Conservation (phyloP, 2,329 filamentous ascomycete genomes). For the Penicillium italicum region DNA sequence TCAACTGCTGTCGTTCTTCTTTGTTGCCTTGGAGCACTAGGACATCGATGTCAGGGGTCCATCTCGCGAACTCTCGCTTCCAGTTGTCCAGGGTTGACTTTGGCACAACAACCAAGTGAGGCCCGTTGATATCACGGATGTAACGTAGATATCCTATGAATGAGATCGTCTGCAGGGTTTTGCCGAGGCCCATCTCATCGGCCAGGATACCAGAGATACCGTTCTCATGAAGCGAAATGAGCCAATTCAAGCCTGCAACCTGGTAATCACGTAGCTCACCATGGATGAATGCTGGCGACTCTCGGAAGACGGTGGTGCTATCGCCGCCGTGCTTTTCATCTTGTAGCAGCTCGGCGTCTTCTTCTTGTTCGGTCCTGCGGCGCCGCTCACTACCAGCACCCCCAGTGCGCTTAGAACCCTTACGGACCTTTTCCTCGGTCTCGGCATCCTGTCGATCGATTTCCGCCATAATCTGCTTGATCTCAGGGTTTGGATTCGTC, state of each 20-base stretch:
- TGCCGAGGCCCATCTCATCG: conserved; percentile 98
- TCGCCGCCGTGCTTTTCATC: conserved; percentile 87
- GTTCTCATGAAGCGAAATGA: conserved; percentile 96
- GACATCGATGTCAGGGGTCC: conserved; percentile 95
- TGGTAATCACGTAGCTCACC: conserved; percentile 96
- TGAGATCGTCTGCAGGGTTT: conserved; percentile 94
- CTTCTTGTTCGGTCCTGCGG: conserved; percentile 91
- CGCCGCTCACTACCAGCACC: conserved; percentile 74
- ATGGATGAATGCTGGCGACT: conserved; percentile 85
- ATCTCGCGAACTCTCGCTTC: conserved; percentile 88
- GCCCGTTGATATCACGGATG: conserved; percentile 81
- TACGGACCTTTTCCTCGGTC: conserved; percentile 65
- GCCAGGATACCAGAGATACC: conserved; percentile 97
- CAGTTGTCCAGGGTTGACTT: conserved; percentile 99
- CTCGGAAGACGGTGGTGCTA: conserved; percentile 85
- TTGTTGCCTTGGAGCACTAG: conserved; percentile 92
- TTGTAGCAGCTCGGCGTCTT: conserved; percentile 81
- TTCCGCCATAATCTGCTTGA: conserved; percentile 88
- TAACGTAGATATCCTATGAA: conserved; percentile 94
- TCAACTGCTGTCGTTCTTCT: conserved; percentile 82
- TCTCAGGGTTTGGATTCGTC: conserved; percentile 90
- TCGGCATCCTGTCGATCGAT: conserved; percentile 90
- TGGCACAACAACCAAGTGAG: conserved; percentile 86
- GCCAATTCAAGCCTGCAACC: conserved; percentile 91
- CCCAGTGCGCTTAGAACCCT: conserved; percentile 73